These are phyloP conservation scores for Amanita pallidorosea DNA, from an alignment of 768 basidiomycete genomes.

Conservation along the genomic window DNA sequence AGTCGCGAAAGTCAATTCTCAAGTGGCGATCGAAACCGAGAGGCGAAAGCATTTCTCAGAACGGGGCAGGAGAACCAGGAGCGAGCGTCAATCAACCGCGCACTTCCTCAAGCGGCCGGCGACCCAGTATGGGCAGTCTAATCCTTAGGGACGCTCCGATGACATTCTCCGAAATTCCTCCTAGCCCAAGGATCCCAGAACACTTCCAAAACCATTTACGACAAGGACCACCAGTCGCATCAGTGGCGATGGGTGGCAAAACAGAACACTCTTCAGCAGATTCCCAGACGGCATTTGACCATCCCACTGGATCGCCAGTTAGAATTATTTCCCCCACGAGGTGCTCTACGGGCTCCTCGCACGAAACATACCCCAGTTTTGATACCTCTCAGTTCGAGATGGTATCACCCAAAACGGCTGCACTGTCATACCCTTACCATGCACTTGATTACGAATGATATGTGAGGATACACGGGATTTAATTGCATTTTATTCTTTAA, in stretches of 20 bases:
- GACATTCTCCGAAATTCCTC: slow-evolving; percentile 39
- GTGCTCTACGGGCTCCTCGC: slow-evolving; percentile 28
- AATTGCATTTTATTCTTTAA: slow-evolving; percentile 2
- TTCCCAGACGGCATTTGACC: background rate
- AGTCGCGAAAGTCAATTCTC: slow-evolving; percentile 59
- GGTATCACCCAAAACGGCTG: slow-evolving; percentile 37
- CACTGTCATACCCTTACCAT: slow-evolving; percentile 49
- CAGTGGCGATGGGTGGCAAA: slow-evolving; percentile 10
- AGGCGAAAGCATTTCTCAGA: slow-evolving; percentile 10
- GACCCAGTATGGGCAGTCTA: background rate
- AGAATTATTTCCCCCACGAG: slow-evolving; percentile 8
- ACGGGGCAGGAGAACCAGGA: background rate
- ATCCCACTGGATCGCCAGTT: background rate
- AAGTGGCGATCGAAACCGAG: slow-evolving; percentile 48
- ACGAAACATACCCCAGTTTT: slow-evolving; percentile 39
- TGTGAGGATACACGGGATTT: background rate
- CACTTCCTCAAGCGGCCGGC: slow-evolving; percentile 10
- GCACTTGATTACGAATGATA: slow-evolving; percentile 30
- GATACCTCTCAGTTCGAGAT: slow-evolving; percentile 63
- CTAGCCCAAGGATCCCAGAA: slow-evolving; percentile 52
- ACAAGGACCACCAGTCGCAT: background rate
- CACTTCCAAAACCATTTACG: slow-evolving; percentile 23
- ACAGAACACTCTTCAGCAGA: slow-evolving; percentile 3
- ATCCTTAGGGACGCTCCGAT: background rate
- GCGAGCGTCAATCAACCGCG: slow-evolving; percentile 3